Base-by-base conservation (phyloP, 2,329 filamentous ascomycete species). In the Fusarium compactum region DNA sequence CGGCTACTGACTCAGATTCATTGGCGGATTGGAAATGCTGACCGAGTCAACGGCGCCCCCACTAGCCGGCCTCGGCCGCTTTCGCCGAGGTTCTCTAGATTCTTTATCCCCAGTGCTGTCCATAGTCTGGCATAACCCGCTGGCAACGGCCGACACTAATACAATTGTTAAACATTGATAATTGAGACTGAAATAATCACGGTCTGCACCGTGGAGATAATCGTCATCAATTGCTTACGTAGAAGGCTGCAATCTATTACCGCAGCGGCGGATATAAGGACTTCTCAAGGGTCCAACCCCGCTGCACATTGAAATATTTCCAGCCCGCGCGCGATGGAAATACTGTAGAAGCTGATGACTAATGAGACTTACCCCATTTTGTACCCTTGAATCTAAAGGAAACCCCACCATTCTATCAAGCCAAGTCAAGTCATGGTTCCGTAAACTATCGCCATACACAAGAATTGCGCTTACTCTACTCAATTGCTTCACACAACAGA, bases 391-490 rank as follows among this genome's bases (percentile, higher is more conserved):
- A 66, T 54, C 34, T 44, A 11, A 43, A 45, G 34, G 14, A 54
- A 70, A 66, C 72, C 67, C 72, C 70, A 74, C 72, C 66, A 69
- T 54, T 53, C 67, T 48, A 63, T 69, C 70, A 66, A 74, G 20
- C 15, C 44, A 46, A 46, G 48, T 52, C 48, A 52, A 52, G 68
- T 59, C 61, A 70, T 70, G 72, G 68, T 74, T 69, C 70, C 66
- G 68, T 69, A 70, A 74, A 70, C 65, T 62, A 74, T 74, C 70
- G 63, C 69, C 64, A 74, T 74, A 67, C 61, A 69, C 47, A 43
- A 43, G 57, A 58, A 58, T 60, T 65, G 47, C 59, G 38, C 57
- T 62, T 62, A 45, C 56, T 25, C 57, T 55, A 48, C 65, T 67
- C 70, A 56, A 58, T 64, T 70, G 43, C 46, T 63, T 55, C 43